Conservation (phyloP, 352 stramenopile species). For the Pythium periplocum region DNA sequence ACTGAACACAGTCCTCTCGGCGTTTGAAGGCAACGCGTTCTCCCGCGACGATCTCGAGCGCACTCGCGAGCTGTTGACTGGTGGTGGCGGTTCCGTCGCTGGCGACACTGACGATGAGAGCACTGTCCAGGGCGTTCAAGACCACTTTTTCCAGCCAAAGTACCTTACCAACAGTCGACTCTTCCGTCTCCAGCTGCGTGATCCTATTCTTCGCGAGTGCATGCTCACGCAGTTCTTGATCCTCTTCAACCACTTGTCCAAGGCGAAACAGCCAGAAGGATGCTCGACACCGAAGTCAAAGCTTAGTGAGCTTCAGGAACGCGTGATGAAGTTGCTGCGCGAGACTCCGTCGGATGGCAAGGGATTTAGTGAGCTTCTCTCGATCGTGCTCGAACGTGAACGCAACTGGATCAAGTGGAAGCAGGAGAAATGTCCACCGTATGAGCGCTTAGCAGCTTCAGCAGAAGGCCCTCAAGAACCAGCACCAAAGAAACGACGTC, state of each 20-base stretch:
- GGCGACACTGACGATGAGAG: constrained; percentile 9
- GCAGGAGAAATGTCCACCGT: constrained; percentile 77
- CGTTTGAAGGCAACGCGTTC: constrained; percentile 85
- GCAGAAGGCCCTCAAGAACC: constrained; percentile 15
- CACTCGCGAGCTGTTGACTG: constrained; percentile 42
- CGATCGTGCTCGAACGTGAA: constrained; percentile 81
- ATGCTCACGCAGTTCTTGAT: constrained; percentile 88
- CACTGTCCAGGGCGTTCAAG: constrained; percentile 20
- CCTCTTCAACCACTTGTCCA: constrained; percentile 68
- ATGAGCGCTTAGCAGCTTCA: constrained; percentile 46
- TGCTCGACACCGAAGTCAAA: constrained; percentile 52
- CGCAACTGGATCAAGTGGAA: constrained; percentile 91
- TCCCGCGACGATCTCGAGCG: constrained; percentile 75
- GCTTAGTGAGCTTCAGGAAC: constrained; percentile 56
- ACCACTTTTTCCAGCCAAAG: constrained; percentile 90
- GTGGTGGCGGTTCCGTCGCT: not conserved
- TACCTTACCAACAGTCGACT: constrained; percentile 91
- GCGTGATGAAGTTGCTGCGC: constrained; percentile 72
- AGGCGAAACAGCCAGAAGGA: constrained; percentile 42
- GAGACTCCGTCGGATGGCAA: constrained; percentile 85
- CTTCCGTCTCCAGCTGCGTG: constrained; percentile 86
- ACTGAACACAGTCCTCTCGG: constrained; percentile 67
- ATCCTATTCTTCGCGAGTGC: constrained; percentile 85
- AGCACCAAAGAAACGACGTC: constrained; percentile 30
- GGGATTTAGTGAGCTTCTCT: constrained; percentile 86